A percentile compares a stretch with the other conserved stretches of the same genome.
Evolutionary conservation across 371 early-diverging fungal species (phyloP).

Genomic region (Syncephalastrum racemosum): DNA sequence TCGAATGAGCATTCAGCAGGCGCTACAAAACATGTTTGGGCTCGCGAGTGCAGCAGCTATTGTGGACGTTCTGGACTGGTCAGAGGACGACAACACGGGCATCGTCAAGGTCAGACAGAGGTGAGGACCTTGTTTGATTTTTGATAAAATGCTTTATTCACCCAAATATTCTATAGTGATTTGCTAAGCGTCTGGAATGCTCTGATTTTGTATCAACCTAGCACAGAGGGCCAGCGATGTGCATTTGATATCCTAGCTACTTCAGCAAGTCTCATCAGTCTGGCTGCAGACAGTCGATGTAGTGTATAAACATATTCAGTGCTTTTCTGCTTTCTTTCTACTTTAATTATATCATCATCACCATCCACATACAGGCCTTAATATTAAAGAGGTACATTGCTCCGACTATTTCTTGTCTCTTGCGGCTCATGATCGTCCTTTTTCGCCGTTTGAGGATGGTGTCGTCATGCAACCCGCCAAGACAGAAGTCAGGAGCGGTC

Average conservation of each 20-base stretch:
- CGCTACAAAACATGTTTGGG: constrained; percentile 37
- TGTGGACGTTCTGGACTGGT: constrained; percentile 47
- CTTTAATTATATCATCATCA: no score
- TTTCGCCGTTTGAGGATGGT: no score
- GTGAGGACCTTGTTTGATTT: constrained; percentile 15
- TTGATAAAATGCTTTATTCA: background rate
- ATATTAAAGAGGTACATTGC: no score
- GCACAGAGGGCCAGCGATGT: constrained; percentile 28
- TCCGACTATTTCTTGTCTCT: no score
- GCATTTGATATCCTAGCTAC: constrained; percentile 32
- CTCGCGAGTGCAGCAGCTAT: constrained; percentile 33
- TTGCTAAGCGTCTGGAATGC: constrained; percentile 42
- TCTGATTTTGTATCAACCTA: constrained; percentile 33
- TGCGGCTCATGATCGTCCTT: no score
- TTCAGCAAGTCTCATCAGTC: constrained; percentile 40
- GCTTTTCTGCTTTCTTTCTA: no score
- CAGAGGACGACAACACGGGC: constrained; percentile 27
- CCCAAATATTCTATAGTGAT: constrained; percentile 24
- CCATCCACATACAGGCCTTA: no score
- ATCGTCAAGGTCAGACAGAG: constrained; percentile 42
- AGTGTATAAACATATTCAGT: no score
- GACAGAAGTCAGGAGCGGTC: no score
- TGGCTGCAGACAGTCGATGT: constrained; percentile 24
- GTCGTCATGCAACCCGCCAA: no score
- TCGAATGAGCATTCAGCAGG: constrained; percentile 49